Percentiles rank a stretch among this genome's conserved stretches.
Conservation (phyloP, 805 yeast species). For the Ogataea paradorogensis region DNA sequence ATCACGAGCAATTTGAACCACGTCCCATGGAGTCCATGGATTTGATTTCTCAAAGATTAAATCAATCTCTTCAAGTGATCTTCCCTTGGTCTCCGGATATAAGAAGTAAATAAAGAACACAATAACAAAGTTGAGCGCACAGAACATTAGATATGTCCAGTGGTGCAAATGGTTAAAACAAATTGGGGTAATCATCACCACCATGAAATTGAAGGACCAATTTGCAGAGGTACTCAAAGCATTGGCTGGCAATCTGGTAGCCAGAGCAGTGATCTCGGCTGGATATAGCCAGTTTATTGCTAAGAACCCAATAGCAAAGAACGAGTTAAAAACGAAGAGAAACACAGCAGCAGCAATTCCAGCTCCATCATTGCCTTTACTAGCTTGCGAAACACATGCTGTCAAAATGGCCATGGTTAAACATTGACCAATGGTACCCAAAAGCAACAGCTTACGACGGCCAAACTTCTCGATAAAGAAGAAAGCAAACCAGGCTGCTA, state of each 20-base stretch:
- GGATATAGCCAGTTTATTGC: conserved; percentile 52
- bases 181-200: conserved; percentile 52
- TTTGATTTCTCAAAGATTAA: conserved; percentile 28
- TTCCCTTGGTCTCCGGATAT: conserved; percentile 47
- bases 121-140: conserved; percentile 40
- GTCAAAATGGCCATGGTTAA: conserved; percentile 44
- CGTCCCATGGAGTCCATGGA: conserved; percentile 41
- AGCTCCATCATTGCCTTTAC: conserved; percentile 28
- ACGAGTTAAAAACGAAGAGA: conserved; percentile 44
- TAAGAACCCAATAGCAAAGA: conserved; percentile 48
- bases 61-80: conserved; percentile 47
- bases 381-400: conserved; percentile 33
- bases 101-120: conserved; percentile 41
- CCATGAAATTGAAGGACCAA: conserved; percentile 57
- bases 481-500: conserved; percentile 40
- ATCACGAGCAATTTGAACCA: conserved; percentile 33
- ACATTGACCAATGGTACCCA: conserved; percentile 38
- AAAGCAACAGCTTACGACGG: conserved; percentile 36
- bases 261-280: conserved; percentile 54
- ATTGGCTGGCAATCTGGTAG: conserved; percentile 48
- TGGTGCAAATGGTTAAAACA: conserved; percentile 38
- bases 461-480: conserved; percentile 45
- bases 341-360: conserved; percentile 46
- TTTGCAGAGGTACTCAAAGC: conserved; percentile 53
- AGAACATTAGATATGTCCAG: conserved; percentile 45